These are phyloP conservation scores for Bruguiera parviflora DNA, from an alignment of 345 rosid species.

Conservation along the genomic window DNA sequence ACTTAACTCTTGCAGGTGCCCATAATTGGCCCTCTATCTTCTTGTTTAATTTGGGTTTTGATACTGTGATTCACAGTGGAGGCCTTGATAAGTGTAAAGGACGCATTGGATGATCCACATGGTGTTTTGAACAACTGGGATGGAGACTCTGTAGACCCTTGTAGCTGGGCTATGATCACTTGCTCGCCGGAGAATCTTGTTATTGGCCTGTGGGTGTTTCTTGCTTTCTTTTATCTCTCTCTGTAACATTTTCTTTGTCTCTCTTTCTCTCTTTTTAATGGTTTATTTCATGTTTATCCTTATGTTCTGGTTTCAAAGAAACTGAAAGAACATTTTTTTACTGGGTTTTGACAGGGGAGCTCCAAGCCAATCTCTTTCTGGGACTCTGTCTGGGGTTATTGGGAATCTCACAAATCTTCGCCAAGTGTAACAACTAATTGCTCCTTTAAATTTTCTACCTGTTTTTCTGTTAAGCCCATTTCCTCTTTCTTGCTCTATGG, in stretches of 20 bases:
- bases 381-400: slow-evolving; percentile 63
- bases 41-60: slow-evolving; percentile 4
- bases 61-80: slow-evolving; percentile 44
- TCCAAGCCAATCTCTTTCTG: slow-evolving; percentile 91
- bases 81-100: slow-evolving; percentile 63
- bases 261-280: not conserved
- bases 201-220: slow-evolving; percentile 57
- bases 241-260: not conserved
- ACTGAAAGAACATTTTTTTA: slow-evolving; percentile 6
- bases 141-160: slow-evolving; percentile 90
- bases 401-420: slow-evolving; percentile 87
- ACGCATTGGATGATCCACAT: slow-evolving; percentile 62
- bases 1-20: no score
- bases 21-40: not conserved
- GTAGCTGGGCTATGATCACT: slow-evolving; percentile 95
- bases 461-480: slow-evolving; percentile 2
- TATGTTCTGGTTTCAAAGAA: not conserved
- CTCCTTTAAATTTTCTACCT: not conserved
- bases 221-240: not conserved
- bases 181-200: slow-evolving; percentile 83
- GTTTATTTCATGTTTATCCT: not conserved
- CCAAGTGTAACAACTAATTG: slow-evolving; percentile 61
- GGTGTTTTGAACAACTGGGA: slow-evolving; percentile 92
- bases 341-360: slow-evolving; percentile 60
- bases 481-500: not conserved